Conservation (phyloP, 2,329 filamentous ascomycete species). For the Pestalotiopsis sp. region DNA sequence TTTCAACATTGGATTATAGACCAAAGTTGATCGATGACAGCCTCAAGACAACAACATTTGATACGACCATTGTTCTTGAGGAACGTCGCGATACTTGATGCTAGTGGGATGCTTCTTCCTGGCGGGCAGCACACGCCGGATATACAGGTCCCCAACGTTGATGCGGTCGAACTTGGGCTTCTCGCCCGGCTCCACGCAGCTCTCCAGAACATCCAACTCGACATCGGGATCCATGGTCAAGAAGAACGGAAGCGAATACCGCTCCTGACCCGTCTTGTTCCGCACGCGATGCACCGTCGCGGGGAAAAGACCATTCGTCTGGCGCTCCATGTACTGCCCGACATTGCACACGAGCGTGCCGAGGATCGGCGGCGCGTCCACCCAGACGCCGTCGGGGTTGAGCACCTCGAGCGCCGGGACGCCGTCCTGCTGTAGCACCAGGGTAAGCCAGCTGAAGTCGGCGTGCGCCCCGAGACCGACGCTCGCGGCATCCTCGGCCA, state of each 20-base stretch:
- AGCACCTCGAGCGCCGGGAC: constrained; percentile 39
- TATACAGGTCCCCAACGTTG: constrained; percentile 36
- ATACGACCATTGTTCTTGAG: constrained; percentile 35
- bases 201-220: constrained; percentile 26
- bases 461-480: constrained; percentile 44
- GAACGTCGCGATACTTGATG: constrained; percentile 36
- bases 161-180: constrained; percentile 25
- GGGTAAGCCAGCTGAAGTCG: constrained; percentile 45
- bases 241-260: constrained; percentile 45
- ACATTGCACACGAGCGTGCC: constrained; percentile 43
- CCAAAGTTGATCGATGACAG: too few species aligned
- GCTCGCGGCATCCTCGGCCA: constrained; percentile 24
- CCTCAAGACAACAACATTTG: constrained; percentile 24
- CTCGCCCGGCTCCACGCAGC: constrained; percentile 23
- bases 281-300: constrained; percentile 42
- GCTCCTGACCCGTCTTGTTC: constrained; percentile 38
- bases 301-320: constrained; percentile 41
- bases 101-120: constrained; percentile 39
- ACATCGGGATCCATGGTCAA: constrained; percentile 27
- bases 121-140: constrained; percentile 34
- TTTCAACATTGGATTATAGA: too few species aligned
- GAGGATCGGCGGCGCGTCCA: constrained; percentile 37
- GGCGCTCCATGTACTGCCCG: constrained; percentile 41
- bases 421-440: constrained; percentile 36
- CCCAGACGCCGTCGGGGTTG: constrained; percentile 42